A percentile compares a stretch with the other conserved stretches of the same genome.
phyloP scores from a whole-genome alignment of 2,329 filamentous ascomycete species.

The Aspergillus floridensis region DNA sequence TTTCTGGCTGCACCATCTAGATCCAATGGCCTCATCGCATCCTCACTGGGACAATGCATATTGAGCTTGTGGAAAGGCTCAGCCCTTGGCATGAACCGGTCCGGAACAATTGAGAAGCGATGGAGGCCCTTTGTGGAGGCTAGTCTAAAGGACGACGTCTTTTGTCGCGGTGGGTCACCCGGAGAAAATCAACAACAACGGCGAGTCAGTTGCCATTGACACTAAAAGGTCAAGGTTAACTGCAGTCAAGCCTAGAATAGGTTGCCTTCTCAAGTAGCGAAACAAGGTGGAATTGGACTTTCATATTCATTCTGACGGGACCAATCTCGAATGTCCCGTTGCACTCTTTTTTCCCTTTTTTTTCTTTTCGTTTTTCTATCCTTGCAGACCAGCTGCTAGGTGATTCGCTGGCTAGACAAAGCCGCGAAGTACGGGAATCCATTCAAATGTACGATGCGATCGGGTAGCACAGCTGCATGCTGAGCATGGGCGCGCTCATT shows the following conservation, averaged over 20 bases:
- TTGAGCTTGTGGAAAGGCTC: background rate
- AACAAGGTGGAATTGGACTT: too few species aligned
- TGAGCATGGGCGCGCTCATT: background rate
- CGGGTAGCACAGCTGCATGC: background rate
- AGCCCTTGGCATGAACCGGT: background rate
- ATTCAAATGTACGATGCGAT: background rate
- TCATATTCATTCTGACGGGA: background rate
- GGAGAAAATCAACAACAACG: background rate
- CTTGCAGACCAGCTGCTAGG: background rate
- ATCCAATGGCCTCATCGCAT: background rate
- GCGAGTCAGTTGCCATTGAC: background rate
- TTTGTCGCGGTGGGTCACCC: background rate
- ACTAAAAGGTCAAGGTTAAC: background rate
- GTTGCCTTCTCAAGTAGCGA: background rate
- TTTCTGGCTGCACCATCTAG: background rate
- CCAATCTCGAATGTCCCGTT: background rate
- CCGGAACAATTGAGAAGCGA: background rate
- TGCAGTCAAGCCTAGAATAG: background rate
- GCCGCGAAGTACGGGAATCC: too few species aligned
- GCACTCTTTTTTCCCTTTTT: too few species aligned
- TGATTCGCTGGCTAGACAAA: background rate
- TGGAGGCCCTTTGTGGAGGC: background rate
- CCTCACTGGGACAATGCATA: slow-evolving; percentile 1
- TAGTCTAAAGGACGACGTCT: background rate
- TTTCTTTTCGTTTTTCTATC: background rate